Percentiles rank a stretch among this genome's conserved stretches.
Evolutionary conservation across 78 protist species (phyloP).

Genomic region (Cavenderia fasciculata): DNA sequence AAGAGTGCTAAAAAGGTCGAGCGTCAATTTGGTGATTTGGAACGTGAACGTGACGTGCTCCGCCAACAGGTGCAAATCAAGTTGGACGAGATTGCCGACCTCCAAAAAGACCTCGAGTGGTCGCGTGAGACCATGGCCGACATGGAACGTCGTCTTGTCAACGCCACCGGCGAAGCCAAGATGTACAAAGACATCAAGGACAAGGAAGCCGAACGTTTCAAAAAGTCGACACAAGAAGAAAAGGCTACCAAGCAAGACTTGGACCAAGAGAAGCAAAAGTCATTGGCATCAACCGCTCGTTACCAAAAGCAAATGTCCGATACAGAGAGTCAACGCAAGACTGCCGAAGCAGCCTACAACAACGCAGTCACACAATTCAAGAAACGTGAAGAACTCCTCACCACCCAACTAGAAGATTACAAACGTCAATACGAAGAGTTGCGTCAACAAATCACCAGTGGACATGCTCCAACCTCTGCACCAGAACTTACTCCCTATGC

Average conservation of each 20-base stretch:
- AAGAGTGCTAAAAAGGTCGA: slow-evolving; percentile 37
- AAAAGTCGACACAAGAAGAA: slow-evolving; percentile 20
- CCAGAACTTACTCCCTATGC: neutral
- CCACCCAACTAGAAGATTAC: slow-evolving; percentile 11
- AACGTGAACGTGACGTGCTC: slow-evolving; percentile 63
- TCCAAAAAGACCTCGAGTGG: slow-evolving; percentile 65
- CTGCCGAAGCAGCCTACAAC: slow-evolving; percentile 38
- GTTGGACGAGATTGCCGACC: slow-evolving; percentile 49
- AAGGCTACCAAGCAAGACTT: slow-evolving; percentile 5
- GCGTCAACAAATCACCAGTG: neutral
- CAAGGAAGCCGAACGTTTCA: slow-evolving; percentile 32
- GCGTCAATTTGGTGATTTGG: slow-evolving; percentile 69
- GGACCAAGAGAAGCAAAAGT: slow-evolving; percentile 26
- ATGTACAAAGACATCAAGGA: slow-evolving; percentile 65
- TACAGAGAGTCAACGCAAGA: neutral
- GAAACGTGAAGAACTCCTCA: slow-evolving; percentile 23
- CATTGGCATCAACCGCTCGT: neutral
- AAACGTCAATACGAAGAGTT: slow-evolving; percentile 32
- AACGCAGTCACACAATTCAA: slow-evolving; percentile 41
- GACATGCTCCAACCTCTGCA: slow-evolving; percentile 4
- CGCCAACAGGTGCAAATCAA: slow-evolving; percentile 74
- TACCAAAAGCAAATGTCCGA: slow-evolving; percentile 37
- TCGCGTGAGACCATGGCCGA: slow-evolving; percentile 68
- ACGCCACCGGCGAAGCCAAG: slow-evolving; percentile 29
- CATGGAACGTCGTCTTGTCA: slow-evolving; percentile 45